phyloP scores from a whole-genome alignment of 2,329 filamentous ascomycete species.

The Pseudogymnoascus sp. region DNA sequence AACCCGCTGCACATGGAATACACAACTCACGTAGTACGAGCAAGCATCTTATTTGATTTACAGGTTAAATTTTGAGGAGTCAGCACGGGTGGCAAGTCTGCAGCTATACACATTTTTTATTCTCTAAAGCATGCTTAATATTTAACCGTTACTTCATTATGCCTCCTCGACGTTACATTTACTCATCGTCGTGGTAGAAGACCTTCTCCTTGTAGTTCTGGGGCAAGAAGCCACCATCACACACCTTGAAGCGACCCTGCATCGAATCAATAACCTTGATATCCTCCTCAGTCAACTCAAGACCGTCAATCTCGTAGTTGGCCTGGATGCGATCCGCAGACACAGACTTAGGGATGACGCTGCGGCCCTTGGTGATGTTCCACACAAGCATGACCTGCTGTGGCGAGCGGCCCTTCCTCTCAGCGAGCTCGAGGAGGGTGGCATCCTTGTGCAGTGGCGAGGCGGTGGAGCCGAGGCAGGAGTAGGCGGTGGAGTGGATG shows the following conservation, averaged over 20 bases:
- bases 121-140: not conserved
- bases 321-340: slow-evolving; percentile 63
- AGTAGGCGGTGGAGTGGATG: slow-evolving; percentile 69
- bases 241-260: slow-evolving; percentile 3
- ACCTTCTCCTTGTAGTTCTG: slow-evolving; percentile 1
- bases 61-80: not conserved
- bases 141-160: not conserved
- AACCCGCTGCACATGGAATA: not conserved
- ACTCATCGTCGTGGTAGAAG: not conserved
- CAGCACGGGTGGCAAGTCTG: not conserved
- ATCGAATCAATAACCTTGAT: slow-evolving; percentile 3
- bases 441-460: slow-evolving; percentile 62
- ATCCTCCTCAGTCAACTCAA: slow-evolving; percentile 6
- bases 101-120: not conserved
- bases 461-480: slow-evolving; percentile 62
- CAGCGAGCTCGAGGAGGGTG: slow-evolving; percentile 53
- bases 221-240: not conserved
- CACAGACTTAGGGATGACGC: slow-evolving; percentile 79
- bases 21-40: not conserved
- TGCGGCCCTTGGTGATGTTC: slow-evolving; percentile 73
- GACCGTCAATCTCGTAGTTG: slow-evolving; percentile 51
- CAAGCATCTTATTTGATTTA: not conserved
- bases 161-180: not conserved
- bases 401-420: slow-evolving; percentile 57
- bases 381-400: slow-evolving; percentile 74